Conservation (phyloP, 371 early-diverging fungal genomes). For the Thermomucor indicae-seudaticae region DNA sequence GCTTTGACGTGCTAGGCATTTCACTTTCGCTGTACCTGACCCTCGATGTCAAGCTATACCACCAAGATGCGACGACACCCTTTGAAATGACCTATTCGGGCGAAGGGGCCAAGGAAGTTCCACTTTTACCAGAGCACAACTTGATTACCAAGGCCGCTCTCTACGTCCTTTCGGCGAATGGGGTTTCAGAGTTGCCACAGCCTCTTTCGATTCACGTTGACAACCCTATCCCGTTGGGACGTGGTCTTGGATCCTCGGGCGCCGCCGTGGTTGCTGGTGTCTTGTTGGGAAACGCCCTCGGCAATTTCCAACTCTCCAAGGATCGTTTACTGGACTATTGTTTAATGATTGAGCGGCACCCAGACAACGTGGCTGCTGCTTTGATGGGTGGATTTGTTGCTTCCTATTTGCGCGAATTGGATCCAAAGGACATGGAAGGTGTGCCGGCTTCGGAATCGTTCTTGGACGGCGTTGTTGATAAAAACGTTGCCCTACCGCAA, state of each 20-base stretch:
- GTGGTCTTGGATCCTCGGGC: conserved; percentile 95
- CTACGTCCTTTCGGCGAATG: conserved; percentile 74
- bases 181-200: conserved; percentile 50
- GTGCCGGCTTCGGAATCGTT: conserved; percentile 60
- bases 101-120: conserved; percentile 74
- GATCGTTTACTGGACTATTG: conserved; percentile 84
- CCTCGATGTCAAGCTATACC: conserved; percentile 50
- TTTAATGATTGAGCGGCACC: conserved; percentile 91
- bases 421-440: conserved; percentile 48
- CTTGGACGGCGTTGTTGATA: conserved; percentile 30
- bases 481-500: conserved; percentile 32
- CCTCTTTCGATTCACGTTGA: conserved; percentile 66
- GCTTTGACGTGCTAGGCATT: conserved; percentile 93
- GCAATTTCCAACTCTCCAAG: conserved; percentile 59
- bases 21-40: conserved; percentile 82
- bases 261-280: conserved; percentile 96
- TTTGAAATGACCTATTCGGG: conserved; percentile 75
- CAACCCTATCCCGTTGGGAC: conserved; percentile 92
- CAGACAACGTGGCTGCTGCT: conserved; percentile 94
- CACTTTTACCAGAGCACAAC: conserved; percentile 76
- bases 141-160: conserved; percentile 88
- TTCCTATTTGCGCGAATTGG: conserved; percentile 64
- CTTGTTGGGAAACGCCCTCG: conserved; percentile 74
- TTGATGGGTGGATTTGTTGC: conserved; percentile 93
- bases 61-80: conserved; percentile 11